Evolutionary conservation across 2,329 filamentous ascomycete genomes (phyloP), one percentile per base, ranked within the genome.

Genomic region (Fusarium fujikuroi): DNA sequence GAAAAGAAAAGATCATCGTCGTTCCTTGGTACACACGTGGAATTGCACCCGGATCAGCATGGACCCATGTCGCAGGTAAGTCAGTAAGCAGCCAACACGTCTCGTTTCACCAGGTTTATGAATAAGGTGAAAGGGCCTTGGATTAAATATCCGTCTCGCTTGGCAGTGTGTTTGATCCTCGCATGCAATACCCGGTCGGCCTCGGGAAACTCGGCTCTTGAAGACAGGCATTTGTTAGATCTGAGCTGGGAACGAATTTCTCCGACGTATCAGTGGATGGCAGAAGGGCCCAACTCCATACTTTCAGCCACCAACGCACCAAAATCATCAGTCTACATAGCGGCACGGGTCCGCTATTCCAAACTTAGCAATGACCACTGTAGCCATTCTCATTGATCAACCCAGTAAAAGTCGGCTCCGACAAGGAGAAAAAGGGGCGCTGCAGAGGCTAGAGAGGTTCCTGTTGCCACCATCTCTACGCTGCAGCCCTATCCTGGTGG

Each of bases 351-450:
- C 56, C 32, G 19, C 42, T 37, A 23, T 59, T 37, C 43, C 56
- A 36, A 39, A 50, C 56, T 37, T 18, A 28, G 42, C 42, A 30
- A 39, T 30, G 34, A 25, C 32, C 56, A 59, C n/a, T 25, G 23
- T 25, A 44, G 30, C 39, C 16, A 40, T 30, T 53, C 36, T 30
- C 34, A 16, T n/a, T 39, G 57, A 28, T 19, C 21, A 28, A 9
- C 28, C 37, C 19, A 61, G 12, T 21, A 19, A 58, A 59, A 49
- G 23, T n/a, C 28, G 34, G 23, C 34, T 42, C 57, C 53, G 36
- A 25, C 10, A 25, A 9, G 25, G 19, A 16, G 40, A 68, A 40
- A 68, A 69, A 14, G 64, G 66, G 66, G 63, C 46, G 39, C 32
- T 23, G 9, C 14, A 57, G 32, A 44, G 7, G 32, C 32, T 23